A percentile compares a stretch with the other conserved stretches of the same genome.
Evolutionary conservation across 2,329 filamentous ascomycete species (phyloP).

Genomic region (Monosporascus sp.): DNA sequence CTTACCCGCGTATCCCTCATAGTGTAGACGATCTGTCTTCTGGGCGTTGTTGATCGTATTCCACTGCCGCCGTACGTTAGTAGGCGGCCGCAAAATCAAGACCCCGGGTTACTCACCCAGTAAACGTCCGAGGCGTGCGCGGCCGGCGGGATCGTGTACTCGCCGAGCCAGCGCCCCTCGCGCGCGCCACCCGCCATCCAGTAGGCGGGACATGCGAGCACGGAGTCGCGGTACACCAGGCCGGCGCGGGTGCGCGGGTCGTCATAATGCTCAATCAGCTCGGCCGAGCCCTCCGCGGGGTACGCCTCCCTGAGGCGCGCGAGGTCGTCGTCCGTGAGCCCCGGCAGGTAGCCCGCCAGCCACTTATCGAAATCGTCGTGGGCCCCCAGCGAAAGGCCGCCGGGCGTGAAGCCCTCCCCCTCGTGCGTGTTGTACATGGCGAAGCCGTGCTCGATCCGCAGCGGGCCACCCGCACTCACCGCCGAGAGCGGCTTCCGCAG

Average conservation of each 20-base stretch:
- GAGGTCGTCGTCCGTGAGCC: slow-evolving; percentile 34
- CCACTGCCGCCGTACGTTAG: slow-evolving; percentile 36
- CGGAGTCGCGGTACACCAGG: slow-evolving; percentile 51
- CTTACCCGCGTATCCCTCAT: slow-evolving; percentile 41
- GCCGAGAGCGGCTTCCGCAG: slow-evolving; percentile 41
- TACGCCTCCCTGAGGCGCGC: slow-evolving; percentile 38
- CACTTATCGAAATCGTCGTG: slow-evolving; percentile 41
- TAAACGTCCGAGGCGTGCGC: slow-evolving; percentile 53
- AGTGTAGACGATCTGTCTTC: slow-evolving; percentile 44
- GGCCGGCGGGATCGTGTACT: slow-evolving; percentile 55
- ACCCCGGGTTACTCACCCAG: slow-evolving; percentile 35
- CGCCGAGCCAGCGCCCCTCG: slow-evolving; percentile 45
- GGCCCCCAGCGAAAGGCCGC: slow-evolving; percentile 33
- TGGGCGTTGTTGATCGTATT: slow-evolving; percentile 50
- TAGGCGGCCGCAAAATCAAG: slow-evolving; percentile 1
- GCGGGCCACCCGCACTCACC: slow-evolving; percentile 25
- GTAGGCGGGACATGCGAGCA: slow-evolving; percentile 54
- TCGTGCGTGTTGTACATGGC: slow-evolving; percentile 59
- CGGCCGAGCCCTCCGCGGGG: slow-evolving; percentile 39
- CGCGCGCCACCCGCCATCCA: slow-evolving; percentile 46
- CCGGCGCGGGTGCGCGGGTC: slow-evolving; percentile 47
- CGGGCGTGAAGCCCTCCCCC: slow-evolving; percentile 55
- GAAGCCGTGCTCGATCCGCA: slow-evolving; percentile 38
- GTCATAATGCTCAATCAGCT: slow-evolving; percentile 42
- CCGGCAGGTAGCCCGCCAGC: slow-evolving; percentile 49